phyloP scores from a whole-genome alignment of 1,284 basidiomycete species.

The Pulchroboletus neoregius region DNA sequence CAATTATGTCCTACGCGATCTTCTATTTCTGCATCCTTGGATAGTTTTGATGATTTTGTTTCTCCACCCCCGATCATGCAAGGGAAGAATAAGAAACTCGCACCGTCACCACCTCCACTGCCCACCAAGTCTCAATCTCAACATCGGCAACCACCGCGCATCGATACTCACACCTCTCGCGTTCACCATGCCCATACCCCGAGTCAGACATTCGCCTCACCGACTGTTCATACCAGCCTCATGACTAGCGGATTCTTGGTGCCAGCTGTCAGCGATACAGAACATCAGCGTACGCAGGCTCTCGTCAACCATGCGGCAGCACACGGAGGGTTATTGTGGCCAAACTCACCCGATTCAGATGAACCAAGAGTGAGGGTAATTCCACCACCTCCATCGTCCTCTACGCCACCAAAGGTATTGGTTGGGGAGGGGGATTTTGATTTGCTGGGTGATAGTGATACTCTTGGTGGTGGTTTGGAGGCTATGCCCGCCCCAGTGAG shows the following conservation, averaged over 20 bases:
- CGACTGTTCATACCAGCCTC: conserved; percentile 23
- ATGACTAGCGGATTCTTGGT: conserved; percentile 14
- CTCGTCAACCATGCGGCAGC: conserved; percentile 53
- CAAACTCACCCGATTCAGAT: conserved; percentile 41
- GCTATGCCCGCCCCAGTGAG: background rate
- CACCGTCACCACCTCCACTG: conserved; percentile 42
- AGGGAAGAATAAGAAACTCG: conserved; percentile 20
- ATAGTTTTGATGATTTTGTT: conserved; percentile 48
- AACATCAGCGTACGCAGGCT: conserved; percentile 51
- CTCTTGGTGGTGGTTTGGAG: background rate
- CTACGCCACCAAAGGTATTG: conserved; percentile 33
- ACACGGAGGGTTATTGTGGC: conserved; percentile 52
- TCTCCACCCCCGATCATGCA: conserved; percentile 27
- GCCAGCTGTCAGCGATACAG: conserved; percentile 22
- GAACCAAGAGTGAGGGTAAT: conserved; percentile 3
- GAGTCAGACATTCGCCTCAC: conserved; percentile 18
- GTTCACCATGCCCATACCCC: conserved; percentile 19
- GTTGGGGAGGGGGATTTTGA: conserved; percentile 13
- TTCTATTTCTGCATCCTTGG: conserved; percentile 31
- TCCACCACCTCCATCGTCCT: conserved; percentile 46
- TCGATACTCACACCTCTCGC: conserved; percentile 14
- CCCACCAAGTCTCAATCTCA: conserved; percentile 36
- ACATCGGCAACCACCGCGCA: conserved; percentile 2
- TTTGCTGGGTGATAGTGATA: conserved; percentile 15
- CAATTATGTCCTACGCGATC: conserved; percentile 17